A percentile compares a stretch with the other conserved stretches of the same genome.
Conservation (phyloP, 805 yeast species). For the Cyberlindnera nakhonratchasimensis region DNA sequence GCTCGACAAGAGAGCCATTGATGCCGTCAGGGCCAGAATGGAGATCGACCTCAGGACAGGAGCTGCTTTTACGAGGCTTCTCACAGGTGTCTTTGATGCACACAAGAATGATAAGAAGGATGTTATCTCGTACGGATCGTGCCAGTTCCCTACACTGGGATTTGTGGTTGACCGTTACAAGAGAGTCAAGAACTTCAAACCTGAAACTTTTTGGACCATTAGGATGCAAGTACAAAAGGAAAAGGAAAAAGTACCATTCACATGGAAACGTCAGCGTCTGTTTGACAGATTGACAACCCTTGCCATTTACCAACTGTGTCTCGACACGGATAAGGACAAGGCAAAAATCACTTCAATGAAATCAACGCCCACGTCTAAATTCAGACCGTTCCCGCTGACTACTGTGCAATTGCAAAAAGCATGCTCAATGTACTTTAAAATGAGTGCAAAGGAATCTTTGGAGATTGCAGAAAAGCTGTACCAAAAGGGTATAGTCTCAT, state of each 20-base stretch:
- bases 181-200: slow-evolving; percentile 63
- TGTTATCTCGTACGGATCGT: slow-evolving; percentile 73
- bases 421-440: slow-evolving; percentile 68
- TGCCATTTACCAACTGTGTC: slow-evolving; percentile 65
- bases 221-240: slow-evolving; percentile 48
- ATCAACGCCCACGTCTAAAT: slow-evolving; percentile 66
- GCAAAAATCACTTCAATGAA: slow-evolving; percentile 51
- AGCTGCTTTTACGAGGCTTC: slow-evolving; percentile 77
- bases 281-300: slow-evolving; percentile 70
- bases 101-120: slow-evolving; percentile 13
- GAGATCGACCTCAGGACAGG: slow-evolving; percentile 91
- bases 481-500: slow-evolving; percentile 81
- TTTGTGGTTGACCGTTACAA: slow-evolving; percentile 91
- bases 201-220: slow-evolving; percentile 81
- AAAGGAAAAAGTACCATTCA: slow-evolving; percentile 40
- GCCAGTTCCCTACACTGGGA: slow-evolving; percentile 97
- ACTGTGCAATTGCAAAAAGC: slow-evolving; percentile 91
- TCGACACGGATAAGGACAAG: slow-evolving; percentile 36
- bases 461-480: slow-evolving; percentile 81
- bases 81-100: slow-evolving; percentile 51
- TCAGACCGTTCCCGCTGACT: slow-evolving; percentile 86
- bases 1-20: slow-evolving; percentile 65
- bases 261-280: slow-evolving; percentile 71
- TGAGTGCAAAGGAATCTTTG: slow-evolving; percentile 78
- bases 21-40: slow-evolving; percentile 81